phyloP scores from a whole-genome alignment of 305 asterid genomes.

The Solanum hybrid region DNA sequence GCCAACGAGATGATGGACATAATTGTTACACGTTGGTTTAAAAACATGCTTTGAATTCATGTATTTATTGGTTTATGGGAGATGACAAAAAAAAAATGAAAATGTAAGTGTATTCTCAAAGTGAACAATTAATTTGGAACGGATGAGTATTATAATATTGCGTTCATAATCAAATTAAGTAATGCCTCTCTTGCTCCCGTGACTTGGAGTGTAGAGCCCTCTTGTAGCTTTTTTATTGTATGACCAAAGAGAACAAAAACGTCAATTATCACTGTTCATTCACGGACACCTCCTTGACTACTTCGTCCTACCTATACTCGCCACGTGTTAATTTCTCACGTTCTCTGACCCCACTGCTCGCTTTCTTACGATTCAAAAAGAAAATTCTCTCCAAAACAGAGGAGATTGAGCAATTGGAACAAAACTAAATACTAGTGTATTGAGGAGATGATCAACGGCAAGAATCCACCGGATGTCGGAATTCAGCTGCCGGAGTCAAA shows the following conservation, averaged over 20 bases:
- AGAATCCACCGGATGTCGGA: conserved; percentile 29
- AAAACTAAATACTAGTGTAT: not conserved
- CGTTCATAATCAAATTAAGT: not conserved
- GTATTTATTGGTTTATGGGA: not conserved
- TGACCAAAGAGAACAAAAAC: not conserved
- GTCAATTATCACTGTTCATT: not conserved
- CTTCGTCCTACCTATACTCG: not conserved
- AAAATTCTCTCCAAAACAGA: not conserved
- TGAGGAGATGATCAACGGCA: conserved; percentile 28
- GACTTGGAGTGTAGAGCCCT: not conserved
- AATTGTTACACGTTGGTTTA: not conserved
- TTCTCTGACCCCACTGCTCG: not conserved
- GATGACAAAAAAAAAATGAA: not conserved
- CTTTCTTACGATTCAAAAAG: not conserved
- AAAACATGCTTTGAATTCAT: not conserved
- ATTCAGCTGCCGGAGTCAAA: conserved; percentile 34
- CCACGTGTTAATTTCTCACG: conserved; percentile 29
- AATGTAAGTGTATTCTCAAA: not conserved
- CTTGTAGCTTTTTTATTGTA: not conserved
- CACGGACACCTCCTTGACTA: conserved; percentile 19
- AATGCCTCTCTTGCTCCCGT: not conserved
- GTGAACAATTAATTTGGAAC: not conserved
- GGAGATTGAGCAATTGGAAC: not conserved
- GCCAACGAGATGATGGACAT: not conserved
- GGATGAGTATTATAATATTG: not conserved